phyloP scores from a whole-genome alignment of 805 yeast genomes.

The Monosporozyma aerobia region DNA sequence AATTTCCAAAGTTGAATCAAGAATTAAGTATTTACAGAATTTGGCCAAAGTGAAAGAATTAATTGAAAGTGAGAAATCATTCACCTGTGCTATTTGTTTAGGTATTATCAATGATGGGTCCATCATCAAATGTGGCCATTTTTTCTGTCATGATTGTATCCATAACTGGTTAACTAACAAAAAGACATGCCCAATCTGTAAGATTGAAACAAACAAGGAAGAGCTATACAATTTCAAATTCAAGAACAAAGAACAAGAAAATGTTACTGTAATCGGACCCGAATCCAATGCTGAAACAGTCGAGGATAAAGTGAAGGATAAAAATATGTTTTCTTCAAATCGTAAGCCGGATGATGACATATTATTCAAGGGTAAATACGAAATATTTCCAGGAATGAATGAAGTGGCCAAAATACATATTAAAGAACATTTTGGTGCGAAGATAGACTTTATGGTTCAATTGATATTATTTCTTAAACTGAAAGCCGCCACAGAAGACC shows the following conservation, averaged over 20 bases:
- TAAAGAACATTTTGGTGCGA: conserved; percentile 62
- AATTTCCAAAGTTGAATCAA: conserved; percentile 30
- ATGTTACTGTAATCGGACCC: neutral
- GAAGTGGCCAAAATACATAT: conserved; percentile 39
- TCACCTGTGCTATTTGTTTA: conserved; percentile 70
- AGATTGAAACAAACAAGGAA: conserved; percentile 36
- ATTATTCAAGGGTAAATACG: conserved; percentile 12
- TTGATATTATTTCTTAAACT: conserved; percentile 57
- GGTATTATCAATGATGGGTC: conserved; percentile 64
- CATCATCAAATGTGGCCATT: conserved; percentile 85
- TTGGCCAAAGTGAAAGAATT: conserved; percentile 26
- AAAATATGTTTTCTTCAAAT: neutral
- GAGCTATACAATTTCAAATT: conserved; percentile 65
- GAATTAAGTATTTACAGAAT: conserved; percentile 42
- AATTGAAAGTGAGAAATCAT: conserved; percentile 25
- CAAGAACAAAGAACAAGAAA: conserved; percentile 10
- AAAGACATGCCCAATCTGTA: conserved; percentile 75
- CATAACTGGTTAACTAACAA: conserved; percentile 57
- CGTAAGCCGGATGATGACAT: neutral
- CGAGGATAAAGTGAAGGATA: neutral
- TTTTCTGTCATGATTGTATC: conserved; percentile 76
- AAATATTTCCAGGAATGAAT: conserved; percentile 26
- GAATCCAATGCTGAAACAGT: neutral
- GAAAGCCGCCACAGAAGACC: conserved; percentile 33
- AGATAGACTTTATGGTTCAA: conserved; percentile 72